Conservation (phyloP, 345 rosid genomes). For the Syzygium aqueum region DNA sequence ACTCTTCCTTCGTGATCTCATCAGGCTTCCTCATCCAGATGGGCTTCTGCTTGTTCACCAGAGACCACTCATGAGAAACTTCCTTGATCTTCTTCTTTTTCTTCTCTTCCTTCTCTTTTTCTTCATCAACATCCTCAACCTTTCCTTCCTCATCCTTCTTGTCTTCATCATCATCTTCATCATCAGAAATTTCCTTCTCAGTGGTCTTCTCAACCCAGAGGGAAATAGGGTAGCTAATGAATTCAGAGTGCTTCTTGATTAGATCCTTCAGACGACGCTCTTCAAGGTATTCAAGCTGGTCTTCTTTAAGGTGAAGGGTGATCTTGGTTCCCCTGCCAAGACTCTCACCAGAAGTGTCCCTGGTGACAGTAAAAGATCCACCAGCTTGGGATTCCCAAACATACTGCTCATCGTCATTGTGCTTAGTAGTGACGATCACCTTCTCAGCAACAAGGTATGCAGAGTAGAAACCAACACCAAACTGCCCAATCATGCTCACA, state of each 20-base stretch:
- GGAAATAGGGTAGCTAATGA: constrained; percentile 5
- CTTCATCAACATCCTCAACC: constrained; percentile 21
- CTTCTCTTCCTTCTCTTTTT: constrained; percentile 29
- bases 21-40: constrained; percentile 94
- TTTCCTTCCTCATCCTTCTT: constrained; percentile 17
- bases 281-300: constrained; percentile 7
- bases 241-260: constrained; percentile 5
- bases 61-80: constrained; percentile 73
- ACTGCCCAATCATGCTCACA: not conserved
- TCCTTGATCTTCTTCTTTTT: constrained; percentile 91
- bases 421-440: not conserved
- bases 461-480: not conserved
- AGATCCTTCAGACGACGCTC: constrained; percentile 6
- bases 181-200: constrained; percentile 1
- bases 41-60: constrained; percentile 85
- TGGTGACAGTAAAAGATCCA: not conserved
- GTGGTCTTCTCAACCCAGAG: constrained; percentile 1
- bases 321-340: constrained; percentile 1
- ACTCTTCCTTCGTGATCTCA: constrained; percentile 75
- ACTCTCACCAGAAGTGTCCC: not conserved
- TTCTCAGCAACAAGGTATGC: not conserved
- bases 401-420: not conserved
- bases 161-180: constrained; percentile 16
- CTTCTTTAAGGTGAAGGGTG: constrained; percentile 3
- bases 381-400: not conserved